Percentiles rank a stretch among this genome's conserved stretches.
phyloP scores from a whole-genome alignment of 805 yeast species.

The Yarrowia phangngaensis region DNA sequence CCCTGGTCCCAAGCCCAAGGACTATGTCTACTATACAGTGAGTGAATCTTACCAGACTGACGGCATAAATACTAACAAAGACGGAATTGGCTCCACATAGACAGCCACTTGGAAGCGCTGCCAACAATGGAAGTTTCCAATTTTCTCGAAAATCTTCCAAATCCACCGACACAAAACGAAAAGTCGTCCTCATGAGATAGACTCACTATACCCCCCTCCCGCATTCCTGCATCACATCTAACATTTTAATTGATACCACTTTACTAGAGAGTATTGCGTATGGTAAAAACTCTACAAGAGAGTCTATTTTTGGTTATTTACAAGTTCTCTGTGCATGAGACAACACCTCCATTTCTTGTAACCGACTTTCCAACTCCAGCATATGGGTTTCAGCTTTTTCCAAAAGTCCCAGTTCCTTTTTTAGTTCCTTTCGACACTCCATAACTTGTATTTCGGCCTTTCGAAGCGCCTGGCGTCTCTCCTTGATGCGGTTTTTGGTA shows the following conservation, averaged over 20 bases:
- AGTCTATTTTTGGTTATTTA: no score
- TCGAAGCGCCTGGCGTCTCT: background rate
- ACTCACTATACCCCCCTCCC: no score
- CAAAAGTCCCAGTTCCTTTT: background rate
- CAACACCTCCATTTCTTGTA: background rate
- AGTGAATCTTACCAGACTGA: no score
- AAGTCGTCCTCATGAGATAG: constrained; percentile 19
- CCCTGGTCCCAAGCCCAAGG: constrained; percentile 11
- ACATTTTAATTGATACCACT: no score
- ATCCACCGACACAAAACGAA: constrained; percentile 9
- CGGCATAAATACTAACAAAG: constrained; percentile 8
- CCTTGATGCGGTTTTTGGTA: constrained; percentile 1
- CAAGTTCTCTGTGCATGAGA: background rate
- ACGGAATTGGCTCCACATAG: constrained; percentile 17
- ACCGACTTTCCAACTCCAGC: background rate
- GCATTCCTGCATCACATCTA: background rate
- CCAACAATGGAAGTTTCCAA: constrained; percentile 12
- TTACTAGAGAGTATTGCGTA: no score
- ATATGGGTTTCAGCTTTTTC: background rate
- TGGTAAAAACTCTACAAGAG: no score
- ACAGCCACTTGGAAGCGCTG: constrained; percentile 7
- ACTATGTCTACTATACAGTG: constrained; percentile 15
- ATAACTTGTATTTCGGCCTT: background rate
- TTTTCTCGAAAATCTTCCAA: constrained; percentile 2
- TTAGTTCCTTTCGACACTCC: constrained; percentile 1